Evolutionary conservation across 176 grass and related monocot genomes (phyloP).

Genomic region (Bolboschoenus planiculmis): DNA sequence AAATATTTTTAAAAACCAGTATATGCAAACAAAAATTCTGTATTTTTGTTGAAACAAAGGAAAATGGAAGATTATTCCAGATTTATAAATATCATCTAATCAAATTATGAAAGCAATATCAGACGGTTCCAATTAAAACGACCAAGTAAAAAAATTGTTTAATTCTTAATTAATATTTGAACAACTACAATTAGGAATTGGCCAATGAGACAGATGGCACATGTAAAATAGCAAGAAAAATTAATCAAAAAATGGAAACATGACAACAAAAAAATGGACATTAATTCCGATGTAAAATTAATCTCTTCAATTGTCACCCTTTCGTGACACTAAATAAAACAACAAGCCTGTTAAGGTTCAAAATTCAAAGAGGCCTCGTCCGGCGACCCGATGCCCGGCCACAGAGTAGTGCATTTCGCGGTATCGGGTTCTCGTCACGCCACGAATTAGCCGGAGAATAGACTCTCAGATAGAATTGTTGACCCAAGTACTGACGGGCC

Average conservation of each 20-base stretch:
- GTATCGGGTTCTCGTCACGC: slow-evolving; percentile 92
- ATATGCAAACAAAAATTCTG: background rate
- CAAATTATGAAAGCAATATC: background rate
- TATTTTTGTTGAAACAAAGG: background rate
- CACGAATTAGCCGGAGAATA: slow-evolving; percentile 86
- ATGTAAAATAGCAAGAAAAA: background rate
- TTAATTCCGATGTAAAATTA: background rate
- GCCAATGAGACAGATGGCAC: background rate
- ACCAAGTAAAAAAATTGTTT: too few species aligned
- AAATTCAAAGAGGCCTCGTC: slow-evolving; percentile 72
- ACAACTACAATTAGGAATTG: too few species aligned
- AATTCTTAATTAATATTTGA: too few species aligned
- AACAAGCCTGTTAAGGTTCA: background rate
- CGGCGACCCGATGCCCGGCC: slow-evolving; percentile 68
- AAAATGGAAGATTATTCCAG: background rate
- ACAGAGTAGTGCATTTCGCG: slow-evolving; percentile 81
- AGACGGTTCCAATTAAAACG: background rate
- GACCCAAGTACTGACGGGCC: slow-evolving; percentile 79
- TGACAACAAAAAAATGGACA: background rate
- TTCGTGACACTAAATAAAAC: slow-evolving; percentile 42
- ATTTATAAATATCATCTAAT: background rate
- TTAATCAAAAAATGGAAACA: background rate
- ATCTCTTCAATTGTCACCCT: slow-evolving; percentile 38
- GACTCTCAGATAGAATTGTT: slow-evolving; percentile 90
- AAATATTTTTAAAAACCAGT: too few species aligned